Base-by-base conservation (phyloP, 2,329 filamentous ascomycete genomes). In the Apiospora hydei region DNA sequence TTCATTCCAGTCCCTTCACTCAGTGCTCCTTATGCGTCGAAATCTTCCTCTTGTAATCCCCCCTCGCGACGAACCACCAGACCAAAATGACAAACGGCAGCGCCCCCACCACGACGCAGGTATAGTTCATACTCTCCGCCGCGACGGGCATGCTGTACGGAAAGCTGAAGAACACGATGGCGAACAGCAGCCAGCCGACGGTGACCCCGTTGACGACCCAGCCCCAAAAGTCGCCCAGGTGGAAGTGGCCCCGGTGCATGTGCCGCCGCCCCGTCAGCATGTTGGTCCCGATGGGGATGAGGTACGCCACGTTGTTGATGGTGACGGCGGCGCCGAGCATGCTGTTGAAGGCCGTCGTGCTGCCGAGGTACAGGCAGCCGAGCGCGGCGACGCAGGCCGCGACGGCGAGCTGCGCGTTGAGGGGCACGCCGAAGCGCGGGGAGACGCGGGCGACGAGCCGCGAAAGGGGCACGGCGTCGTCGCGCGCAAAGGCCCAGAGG, bases 101-200 rank as follows among this genome's bases (percentile, higher is more conserved):
- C 53, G 53, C 84, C 1, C 84, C 84, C 6, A 86, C 82, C 16
- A 84, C 83, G 0, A 85, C 83, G 67, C 85, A 86, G 1, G 85
- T 86, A 73, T 86, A 86, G 72, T 86, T 86, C 85, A 87, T 86
- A 71, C 85, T 86, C 38, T 74, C 72, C 1, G 75, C 76, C 44
- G 75, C 76, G 11, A 84, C 83, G 0, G 83, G 83, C 77, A 79
- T 81, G 53, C 79, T 76, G 70, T 83, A 85, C 0, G 84, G 84
- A 75, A 85, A 85, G 0, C 81, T 83, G 76, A 84, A 85, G 76
- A 85, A 84, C 1, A 85, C 77, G 38, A 85, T 82, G 5, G 83
- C 83, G 67, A 85, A 84, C 0, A 77, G 71, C 10, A 84, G 77
- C 82, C 82, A 84, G 64, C 76, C 72, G 8, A 83, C 77, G 0